These are phyloP conservation scores for Didymella lethalis DNA, from an alignment of 2,329 filamentous ascomycete species.

Conservation along the genomic window DNA sequence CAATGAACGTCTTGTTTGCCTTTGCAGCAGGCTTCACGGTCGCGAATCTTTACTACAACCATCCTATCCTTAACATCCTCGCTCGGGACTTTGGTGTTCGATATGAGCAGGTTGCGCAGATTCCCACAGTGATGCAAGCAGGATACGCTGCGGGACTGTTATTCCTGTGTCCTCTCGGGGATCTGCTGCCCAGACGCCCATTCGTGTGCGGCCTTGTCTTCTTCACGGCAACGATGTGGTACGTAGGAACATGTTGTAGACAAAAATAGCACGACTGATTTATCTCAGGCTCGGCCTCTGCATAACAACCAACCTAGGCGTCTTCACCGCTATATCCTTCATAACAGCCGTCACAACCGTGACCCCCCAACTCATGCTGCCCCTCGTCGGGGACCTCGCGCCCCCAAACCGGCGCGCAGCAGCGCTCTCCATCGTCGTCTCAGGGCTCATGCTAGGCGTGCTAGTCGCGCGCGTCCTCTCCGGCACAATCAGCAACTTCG, in stretches of 20 bases:
- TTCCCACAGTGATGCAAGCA: slow-evolving; percentile 80
- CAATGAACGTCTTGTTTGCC: slow-evolving; percentile 74
- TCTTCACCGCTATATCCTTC: slow-evolving; percentile 75
- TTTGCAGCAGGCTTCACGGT: slow-evolving; percentile 76
- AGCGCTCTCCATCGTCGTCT: slow-evolving; percentile 76
- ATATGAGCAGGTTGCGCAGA: slow-evolving; percentile 70
- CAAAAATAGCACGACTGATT: not conserved
- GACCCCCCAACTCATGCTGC: slow-evolving; percentile 78
- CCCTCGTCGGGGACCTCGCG: slow-evolving; percentile 79
- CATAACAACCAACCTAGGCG: slow-evolving; percentile 68
- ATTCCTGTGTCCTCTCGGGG: slow-evolving; percentile 78
- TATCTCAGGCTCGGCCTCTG: slow-evolving; percentile 67
- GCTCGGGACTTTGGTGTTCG: slow-evolving; percentile 74
- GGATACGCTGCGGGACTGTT: slow-evolving; percentile 79
- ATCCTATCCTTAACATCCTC: slow-evolving; percentile 79
- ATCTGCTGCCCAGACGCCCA: slow-evolving; percentile 70
- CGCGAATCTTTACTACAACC: slow-evolving; percentile 82
- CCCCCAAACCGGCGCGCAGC: slow-evolving; percentile 72
- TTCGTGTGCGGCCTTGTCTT: slow-evolving; percentile 74
- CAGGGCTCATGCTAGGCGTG: slow-evolving; percentile 77
- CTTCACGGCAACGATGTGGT: slow-evolving; percentile 73
- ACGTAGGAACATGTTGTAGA: slow-evolving; percentile 36
- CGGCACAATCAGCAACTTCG: slow-evolving; percentile 76
- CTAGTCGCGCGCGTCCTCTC: slow-evolving; percentile 78
- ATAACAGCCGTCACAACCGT: slow-evolving; percentile 79